A percentile compares a stretch with the other conserved stretches of the same genome.
Conservation (phyloP, 176 grass and related monocot species). For the Eragrostis nindensis region DNA sequence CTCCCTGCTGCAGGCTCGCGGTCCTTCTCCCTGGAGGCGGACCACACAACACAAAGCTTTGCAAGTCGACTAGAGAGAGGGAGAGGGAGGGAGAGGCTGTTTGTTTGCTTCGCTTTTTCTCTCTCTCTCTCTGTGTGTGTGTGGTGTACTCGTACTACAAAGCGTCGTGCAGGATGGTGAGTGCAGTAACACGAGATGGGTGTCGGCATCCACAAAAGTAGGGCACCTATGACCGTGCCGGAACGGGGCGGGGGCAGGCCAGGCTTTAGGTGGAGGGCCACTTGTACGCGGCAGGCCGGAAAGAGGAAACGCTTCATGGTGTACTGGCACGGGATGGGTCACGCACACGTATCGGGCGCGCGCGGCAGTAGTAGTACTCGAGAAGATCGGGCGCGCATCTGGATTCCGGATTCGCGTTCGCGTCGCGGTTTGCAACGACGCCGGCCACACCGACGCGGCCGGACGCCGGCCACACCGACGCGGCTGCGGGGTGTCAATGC, state of each 20-base stretch:
- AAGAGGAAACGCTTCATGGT: background rate
- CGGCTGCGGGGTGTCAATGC: no score
- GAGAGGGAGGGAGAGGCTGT: no score
- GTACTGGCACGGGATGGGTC: background rate
- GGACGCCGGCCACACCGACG: no score
- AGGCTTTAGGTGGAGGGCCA: constrained; percentile 37
- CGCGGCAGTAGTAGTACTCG: background rate
- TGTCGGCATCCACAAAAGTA: background rate
- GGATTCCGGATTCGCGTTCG: constrained; percentile 40
- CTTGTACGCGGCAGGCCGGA: background rate
- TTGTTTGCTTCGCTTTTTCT: background rate
- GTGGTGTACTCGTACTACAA: no score
- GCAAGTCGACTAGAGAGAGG: background rate
- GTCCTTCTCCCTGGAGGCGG: no score
- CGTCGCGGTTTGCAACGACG: background rate
- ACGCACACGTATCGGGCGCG: background rate
- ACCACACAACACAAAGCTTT: no score
- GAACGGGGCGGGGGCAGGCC: background rate
- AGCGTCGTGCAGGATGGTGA: background rate
- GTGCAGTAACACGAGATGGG: background rate
- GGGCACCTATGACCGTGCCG: background rate
- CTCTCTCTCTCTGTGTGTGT: background rate
- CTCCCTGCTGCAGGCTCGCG: no score
- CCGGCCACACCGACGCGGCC: background rate
- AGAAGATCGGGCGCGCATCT: constrained; percentile 53